Evolutionary conservation across 352 stramenopile species (phyloP), one percentile per base, ranked within the genome.

Genomic region (Phytophthora podocarpi): DNA sequence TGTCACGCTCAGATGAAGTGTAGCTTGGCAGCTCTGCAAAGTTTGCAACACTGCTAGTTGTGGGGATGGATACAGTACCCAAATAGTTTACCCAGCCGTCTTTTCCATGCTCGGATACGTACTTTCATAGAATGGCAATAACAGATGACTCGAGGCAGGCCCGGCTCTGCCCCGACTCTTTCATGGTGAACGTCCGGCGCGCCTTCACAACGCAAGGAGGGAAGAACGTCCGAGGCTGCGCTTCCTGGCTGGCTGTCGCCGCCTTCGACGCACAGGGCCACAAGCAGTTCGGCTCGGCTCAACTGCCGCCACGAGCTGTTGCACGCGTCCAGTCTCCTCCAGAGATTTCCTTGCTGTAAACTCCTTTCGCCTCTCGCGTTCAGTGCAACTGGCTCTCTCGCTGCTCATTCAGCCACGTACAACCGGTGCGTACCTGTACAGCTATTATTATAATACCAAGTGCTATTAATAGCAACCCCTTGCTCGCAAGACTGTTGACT

Each of bases 191-290:
- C 41, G 32, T 21, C 51, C 13, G 18, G n/a, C n/a, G 57, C 48
- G 18, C 16, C 41, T 13, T 12, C 59, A 67, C 26, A 67, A 63
- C 59, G 15, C 42, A 65, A 65, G 20, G 30, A 54, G 32, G 23
- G 41, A 61, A 55, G 34, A 56, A 61, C 48, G 32, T 46, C 11
- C 26, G 40, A 62, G 41, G 15, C 18, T 37, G 24, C 36, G 20
- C 35, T 50, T 52, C 24, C 15, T 50, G 21, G 42, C 35, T 39
- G 56, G 41, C 26, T 26, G 32, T 41, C 41, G 27, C 28, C 32
- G 40, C 21, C 27, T 32, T 48, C 49, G 12, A 46, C 21, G 47
- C 23, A 23, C 47, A 45, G n/a, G n/a, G n/a, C n/a, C n/a, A n/a
- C n/a, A 40, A 16, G 47, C n/a, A 56, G 47, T 46, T 56, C 32